Evolutionary conservation across 2,329 filamentous ascomycete species (phyloP).

Genomic region (Arthrobotrys entomopaga): DNA sequence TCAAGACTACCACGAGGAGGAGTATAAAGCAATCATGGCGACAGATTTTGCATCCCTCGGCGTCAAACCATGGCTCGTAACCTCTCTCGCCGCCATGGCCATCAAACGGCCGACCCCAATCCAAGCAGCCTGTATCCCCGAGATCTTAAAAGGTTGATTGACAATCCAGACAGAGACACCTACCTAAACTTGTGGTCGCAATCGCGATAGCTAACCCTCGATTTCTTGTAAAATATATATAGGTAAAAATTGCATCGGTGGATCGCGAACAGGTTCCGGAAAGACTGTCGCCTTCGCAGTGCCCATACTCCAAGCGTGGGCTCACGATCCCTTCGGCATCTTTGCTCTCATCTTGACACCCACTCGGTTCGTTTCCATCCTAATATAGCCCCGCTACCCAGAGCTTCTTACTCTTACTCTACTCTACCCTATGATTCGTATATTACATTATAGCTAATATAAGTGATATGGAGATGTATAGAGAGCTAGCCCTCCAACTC

Average conservation of each 20-base stretch:
- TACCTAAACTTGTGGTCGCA: not conserved
- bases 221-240: too few relatives aligned
- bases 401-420: too few relatives aligned
- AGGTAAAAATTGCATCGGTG: slow-evolving; percentile 89
- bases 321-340: slow-evolving; percentile 89
- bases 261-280: slow-evolving; percentile 92
- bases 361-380: slow-evolving; percentile 69
- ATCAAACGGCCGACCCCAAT: slow-evolving; percentile 91
- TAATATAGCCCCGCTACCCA: too few relatives aligned
- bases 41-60: slow-evolving; percentile 76
- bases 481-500: slow-evolving; percentile 93
- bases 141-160: slow-evolving; percentile 76
- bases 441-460: too few relatives aligned
- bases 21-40: slow-evolving; percentile 19
- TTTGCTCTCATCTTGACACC: slow-evolving; percentile 90
- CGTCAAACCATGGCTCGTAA: slow-evolving; percentile 86
- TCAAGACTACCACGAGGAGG: not conserved
- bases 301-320: slow-evolving; percentile 92
- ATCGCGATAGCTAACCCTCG: not conserved
- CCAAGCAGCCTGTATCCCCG: slow-evolving; percentile 90
- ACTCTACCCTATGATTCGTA: too few relatives aligned
- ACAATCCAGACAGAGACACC: not conserved
- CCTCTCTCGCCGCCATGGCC: slow-evolving; percentile 78
- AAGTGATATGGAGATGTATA: slow-evolving; percentile 57
- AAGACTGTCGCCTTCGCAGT: slow-evolving; percentile 97